Evolutionary conservation across 2,329 filamentous ascomycete genomes (phyloP), one percentile per base, ranked within the genome.

Genomic region (Fusarium sp.): DNA sequence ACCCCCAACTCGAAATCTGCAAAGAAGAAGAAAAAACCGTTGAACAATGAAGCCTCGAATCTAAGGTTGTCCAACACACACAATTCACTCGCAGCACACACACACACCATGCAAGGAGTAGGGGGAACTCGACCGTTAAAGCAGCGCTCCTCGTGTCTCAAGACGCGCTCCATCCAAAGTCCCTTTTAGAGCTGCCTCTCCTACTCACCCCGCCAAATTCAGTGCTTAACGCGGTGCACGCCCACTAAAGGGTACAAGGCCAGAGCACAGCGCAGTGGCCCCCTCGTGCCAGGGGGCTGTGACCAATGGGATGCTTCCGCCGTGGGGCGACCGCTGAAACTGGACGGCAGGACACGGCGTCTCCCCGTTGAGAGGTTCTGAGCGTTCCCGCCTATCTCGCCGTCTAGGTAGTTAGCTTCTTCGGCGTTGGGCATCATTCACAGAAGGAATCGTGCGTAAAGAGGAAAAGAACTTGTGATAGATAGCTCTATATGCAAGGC

Each of bases 171-270:
- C 56, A 61, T 62, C 31, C 14, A 39, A 78, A 75, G 78, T 78
- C 74, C 67, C 72, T 77, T 56, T 45, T 18, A 66, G 77, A 68
- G 77, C 58, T 71, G 52, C 65, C 64, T 74, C 77, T 76, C 77
- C 62, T 37, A 4, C 59, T 14, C 63, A 71, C 75, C 77, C 74
- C 74, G 74, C 75, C 63, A 69, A 69, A 67, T 50, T 64, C 16
- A 48, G 72, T 74, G 68, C 76, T 77, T 67, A 69, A 72, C 67
- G 60, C 73, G 74, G 79, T 79, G 78, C 73, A 71, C 71, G 33
- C 52, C 75, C 79, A 75, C 79, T 13, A 63, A 67, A 67, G 68
- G 71, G 33, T 78, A 79, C 76, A 72, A 65, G 39, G n/a, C 6
- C 11, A 59, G 6, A 50, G 56, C 59, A 50, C 68, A 68, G 54